Base-by-base conservation (phyloP, 73 alveolate species). In the Paramecium sexaurelia region DNA sequence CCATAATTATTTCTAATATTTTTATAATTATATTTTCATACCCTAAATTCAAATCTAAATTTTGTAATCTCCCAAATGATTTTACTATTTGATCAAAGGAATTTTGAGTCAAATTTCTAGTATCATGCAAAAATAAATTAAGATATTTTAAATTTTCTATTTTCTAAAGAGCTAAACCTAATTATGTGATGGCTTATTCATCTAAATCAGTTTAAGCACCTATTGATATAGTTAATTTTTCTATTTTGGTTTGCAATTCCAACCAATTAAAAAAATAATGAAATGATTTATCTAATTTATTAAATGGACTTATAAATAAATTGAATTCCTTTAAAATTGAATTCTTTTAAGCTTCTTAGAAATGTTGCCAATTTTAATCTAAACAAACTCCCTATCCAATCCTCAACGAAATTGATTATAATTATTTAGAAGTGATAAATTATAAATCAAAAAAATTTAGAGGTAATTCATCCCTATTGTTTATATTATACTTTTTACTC, bases 231-330 rank as follows among this genome's bases (percentile, higher is more conserved):
- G 20, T 61, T 29, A 61, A 61, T 11, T 61, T 26, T 13, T 61
- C 39, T 13, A 61, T 29, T 1, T 61, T 29, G 0, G 83, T 24
- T 29, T 61, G n/a, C 26, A 45, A 61, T 61, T 7, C 43, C 8
- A 61, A 61, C 43, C 47, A 61, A 9, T 61, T 13, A 26, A 61
- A 61, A 11, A 29, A 61, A 15, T 20, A 29, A 29, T 26, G 43
- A 61, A 61, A 61, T 29, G 83, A 61, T 26, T 26, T 61, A 61
- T 61, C 83, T 26, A 61, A 61, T 29, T 61, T 61, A 61, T 61
- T 61, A 61, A 29, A 61, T 29, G 83, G 83, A 61, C 83, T 61
- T 11, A 61, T 61, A 61, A 32, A 11, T 24, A 61, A 61, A 11
- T 41, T 13, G 26, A 61, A 19, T 24, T 61, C 47, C 5, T 24